These are phyloP conservation scores for Angomonas deanei DNA, from an alignment of 208 protist genomes.

Conservation along the genomic window DNA sequence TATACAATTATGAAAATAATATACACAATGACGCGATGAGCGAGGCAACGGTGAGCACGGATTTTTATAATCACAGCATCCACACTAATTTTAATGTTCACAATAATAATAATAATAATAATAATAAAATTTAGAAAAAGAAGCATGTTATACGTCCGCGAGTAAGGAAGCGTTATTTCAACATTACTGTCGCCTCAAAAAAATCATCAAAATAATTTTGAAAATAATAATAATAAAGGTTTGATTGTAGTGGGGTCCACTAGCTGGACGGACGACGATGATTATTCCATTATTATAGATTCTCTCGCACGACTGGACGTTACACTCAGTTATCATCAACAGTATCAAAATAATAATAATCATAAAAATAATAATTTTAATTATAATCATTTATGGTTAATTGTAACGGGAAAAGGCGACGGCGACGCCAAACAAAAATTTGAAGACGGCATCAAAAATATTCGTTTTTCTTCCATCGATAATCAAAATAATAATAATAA, in stretches of 20 bases:
- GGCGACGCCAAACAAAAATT: not conserved
- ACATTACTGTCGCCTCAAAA: not conserved
- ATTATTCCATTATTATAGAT: constrained; percentile 92
- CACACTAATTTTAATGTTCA: not conserved
- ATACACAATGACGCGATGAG: not conserved
- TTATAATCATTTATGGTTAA: not conserved
- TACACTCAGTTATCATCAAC: not conserved
- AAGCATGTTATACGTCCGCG: not conserved
- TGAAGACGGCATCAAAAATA: not conserved
- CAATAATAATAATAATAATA: constrained; percentile 5
- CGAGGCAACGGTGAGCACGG: not conserved
- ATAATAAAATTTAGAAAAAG: not conserved
- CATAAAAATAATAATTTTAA: constrained; percentile 1
- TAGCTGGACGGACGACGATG: constrained; percentile 96
- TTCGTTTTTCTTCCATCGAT: not conserved
- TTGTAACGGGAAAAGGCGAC: not conserved
- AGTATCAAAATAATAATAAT: constrained; percentile 6
- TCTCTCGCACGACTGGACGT: constrained; percentile 76
- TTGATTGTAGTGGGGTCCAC: constrained; percentile 91
- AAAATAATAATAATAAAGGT: constrained; percentile 18
- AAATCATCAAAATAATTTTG: not conserved
- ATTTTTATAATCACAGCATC: too few relatives aligned
- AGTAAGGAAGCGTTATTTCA: not conserved
- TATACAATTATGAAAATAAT: not conserved
- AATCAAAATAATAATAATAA: not conserved